Base-by-base conservation (phyloP, 257 asterid genomes). In the Ehretia macrophylla region DNA sequence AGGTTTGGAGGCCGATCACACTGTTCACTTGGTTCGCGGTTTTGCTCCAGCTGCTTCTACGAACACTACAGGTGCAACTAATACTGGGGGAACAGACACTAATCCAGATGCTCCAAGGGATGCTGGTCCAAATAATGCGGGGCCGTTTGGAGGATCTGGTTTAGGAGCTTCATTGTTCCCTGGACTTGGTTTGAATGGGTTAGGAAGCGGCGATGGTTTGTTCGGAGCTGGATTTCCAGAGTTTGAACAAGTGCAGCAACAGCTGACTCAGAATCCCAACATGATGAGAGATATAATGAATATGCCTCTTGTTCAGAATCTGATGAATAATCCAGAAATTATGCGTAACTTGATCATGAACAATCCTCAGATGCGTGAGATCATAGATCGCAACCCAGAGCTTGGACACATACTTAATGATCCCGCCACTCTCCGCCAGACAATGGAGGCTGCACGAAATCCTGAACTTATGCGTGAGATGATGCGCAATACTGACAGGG, bases 401-500 rank as follows among this genome's bases (percentile, higher is more conserved):
- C 84, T 80, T 48, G 79, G 79, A 14, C 90, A 77, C 46, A 55
- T 80, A 63, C 79, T 83, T 53, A 80, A 75, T 71, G 90, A 83
- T 75, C 84, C 84, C 23, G 75, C 82, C 51, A 83, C 79, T 62
- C 84, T 80, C 45, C 77, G 83, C 16, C 84, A 80, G 71, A 75
- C 86, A 22, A 80, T 83, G 86, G 86, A 80, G 53, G 86, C 86
- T 77, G 83, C 84, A 55, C 72, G 77, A 18, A 80, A 80, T 73
- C 90, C 90, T 60, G 90, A 83, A 59, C 73, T 80, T 56, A 80
- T 83, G 90, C 83, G 86, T 32, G 90, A 83, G 75, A 79, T 79
- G 86, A 79, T 83, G 86, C 82, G 88, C 17, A 75, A 77, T 63
- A 81, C 84, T 14, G 87, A 81, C 74, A 81, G 86, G 65, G 84